A percentile compares a stretch with the other conserved stretches of the same genome.
These are phyloP conservation scores for Coemansia sp. DNA, from an alignment of 192 early-diverging fungal species.

Conservation along the genomic window DNA sequence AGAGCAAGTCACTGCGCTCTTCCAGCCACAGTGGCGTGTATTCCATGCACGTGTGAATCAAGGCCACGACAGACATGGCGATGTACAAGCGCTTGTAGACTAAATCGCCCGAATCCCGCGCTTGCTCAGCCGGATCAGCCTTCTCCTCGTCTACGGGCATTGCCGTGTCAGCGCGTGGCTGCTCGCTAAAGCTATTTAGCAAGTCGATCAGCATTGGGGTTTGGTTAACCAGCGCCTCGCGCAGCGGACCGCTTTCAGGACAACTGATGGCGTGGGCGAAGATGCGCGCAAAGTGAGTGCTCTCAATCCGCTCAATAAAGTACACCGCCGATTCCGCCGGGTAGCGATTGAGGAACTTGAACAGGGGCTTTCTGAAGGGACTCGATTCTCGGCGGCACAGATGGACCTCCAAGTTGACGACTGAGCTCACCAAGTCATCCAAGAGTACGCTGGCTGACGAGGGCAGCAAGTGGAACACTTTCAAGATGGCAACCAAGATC, in stretches of 20 bases:
- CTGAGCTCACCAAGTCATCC: constrained; percentile 86
- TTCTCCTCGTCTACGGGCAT: constrained; percentile 31
- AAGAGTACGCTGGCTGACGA: constrained; percentile 89
- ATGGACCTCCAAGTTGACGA: constrained; percentile 84
- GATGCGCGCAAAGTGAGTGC: constrained; percentile 62
- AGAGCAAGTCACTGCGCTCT: constrained; percentile 30
- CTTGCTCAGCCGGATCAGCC: not conserved
- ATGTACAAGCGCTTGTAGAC: constrained; percentile 36
- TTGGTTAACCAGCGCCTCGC: constrained; percentile 67
- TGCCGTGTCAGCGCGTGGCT: not conserved
- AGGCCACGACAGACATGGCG: constrained; percentile 27
- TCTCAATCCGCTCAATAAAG: constrained; percentile 75
- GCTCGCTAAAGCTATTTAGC: constrained; percentile 29
- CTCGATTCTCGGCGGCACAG: constrained; percentile 84
- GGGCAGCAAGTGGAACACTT: constrained; percentile 93
- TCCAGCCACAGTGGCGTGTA: constrained; percentile 43
- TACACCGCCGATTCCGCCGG: constrained; percentile 80
- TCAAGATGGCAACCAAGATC: constrained; percentile 92
- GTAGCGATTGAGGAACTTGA: constrained; percentile 92
- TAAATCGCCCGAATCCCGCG: not conserved
- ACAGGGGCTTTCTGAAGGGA: constrained; percentile 89
- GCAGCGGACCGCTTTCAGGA: constrained; percentile 53
- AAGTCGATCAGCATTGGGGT: constrained; percentile 59
- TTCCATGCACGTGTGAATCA: constrained; percentile 29
- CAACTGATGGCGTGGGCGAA: constrained; percentile 61